Conservation (phyloP, 192 early-diverging fungal species). For the Gaertneriomyces semiglobifer region DNA sequence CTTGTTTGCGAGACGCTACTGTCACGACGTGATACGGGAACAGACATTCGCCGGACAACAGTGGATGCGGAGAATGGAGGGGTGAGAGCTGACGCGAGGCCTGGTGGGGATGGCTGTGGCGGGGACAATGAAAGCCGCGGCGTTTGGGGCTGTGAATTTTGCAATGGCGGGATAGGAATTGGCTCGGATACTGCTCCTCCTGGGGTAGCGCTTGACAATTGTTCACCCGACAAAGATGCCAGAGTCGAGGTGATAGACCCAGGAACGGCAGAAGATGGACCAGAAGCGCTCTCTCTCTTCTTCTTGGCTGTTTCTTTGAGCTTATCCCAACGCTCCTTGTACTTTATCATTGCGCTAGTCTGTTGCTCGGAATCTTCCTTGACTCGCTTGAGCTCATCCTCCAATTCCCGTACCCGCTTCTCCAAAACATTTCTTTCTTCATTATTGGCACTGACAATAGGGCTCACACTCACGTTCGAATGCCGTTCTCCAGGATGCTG, state of each 20-base stretch:
- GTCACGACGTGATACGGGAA: too few species aligned
- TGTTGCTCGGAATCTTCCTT: constrained; percentile 49
- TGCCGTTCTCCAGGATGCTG: constrained; percentile 19
- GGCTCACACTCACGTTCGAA: neutral
- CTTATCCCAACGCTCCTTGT: constrained; percentile 75
- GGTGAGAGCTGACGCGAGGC: neutral
- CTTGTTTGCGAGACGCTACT: too few species aligned
- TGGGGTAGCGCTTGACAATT: neutral
- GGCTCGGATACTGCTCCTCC: neutral
- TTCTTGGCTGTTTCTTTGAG: constrained; percentile 71
- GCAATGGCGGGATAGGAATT: neutral
- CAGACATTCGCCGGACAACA: too few species aligned
- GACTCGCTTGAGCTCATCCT: constrained; percentile 51
- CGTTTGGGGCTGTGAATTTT: neutral
- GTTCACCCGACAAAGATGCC: neutral
- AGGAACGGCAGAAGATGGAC: constrained; percentile 1
- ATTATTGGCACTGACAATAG: neutral
- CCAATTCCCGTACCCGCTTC: constrained; percentile 52
- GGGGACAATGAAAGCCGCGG: constrained; percentile 16
- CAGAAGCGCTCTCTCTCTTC: constrained; percentile 40
- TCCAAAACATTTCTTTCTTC: neutral
- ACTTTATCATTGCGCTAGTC: constrained; percentile 56
- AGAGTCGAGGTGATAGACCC: neutral
- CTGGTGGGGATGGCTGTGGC: constrained; percentile 1
- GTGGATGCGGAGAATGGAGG: too few species aligned